Percentiles rank a stretch among this genome's conserved stretches.
Evolutionary conservation across 352 stramenopile species (phyloP).

Genomic region (Peronospora farinosa): DNA sequence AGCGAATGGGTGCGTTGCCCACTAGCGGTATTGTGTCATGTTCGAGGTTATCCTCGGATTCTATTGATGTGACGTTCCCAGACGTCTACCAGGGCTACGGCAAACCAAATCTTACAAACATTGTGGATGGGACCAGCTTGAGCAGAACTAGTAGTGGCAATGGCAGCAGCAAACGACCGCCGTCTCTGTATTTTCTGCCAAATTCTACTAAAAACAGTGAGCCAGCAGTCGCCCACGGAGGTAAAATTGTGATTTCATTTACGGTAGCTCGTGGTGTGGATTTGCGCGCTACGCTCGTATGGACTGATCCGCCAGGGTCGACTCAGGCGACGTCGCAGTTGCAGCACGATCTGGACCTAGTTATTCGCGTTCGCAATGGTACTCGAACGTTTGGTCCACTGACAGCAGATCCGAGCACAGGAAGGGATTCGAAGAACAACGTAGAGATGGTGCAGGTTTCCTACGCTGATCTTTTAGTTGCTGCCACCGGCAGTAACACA

Average conservation of each 20-base stretch:
- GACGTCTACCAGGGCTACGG: slow-evolving; percentile 78
- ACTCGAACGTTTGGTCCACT: slow-evolving; percentile 54
- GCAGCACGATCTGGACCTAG: slow-evolving; percentile 74
- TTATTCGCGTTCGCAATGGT: slow-evolving; percentile 53
- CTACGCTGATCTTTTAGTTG: slow-evolving; percentile 52
- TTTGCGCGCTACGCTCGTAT: slow-evolving; percentile 66
- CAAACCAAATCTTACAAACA: slow-evolving; percentile 75
- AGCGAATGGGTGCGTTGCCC: slow-evolving; percentile 36
- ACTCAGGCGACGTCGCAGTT: slow-evolving; percentile 55
- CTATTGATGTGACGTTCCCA: slow-evolving; percentile 40
- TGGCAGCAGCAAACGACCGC: slow-evolving; percentile 4
- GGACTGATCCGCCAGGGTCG: slow-evolving; percentile 70
- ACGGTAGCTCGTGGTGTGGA: slow-evolving; percentile 56
- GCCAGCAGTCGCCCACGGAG: slow-evolving; percentile 42
- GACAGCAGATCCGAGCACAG: slow-evolving; percentile 41
- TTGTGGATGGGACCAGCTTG: slow-evolving; percentile 43
- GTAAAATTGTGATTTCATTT: slow-evolving; percentile 66
- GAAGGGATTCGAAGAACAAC: slow-evolving; percentile 75
- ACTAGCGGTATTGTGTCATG: slow-evolving; percentile 49
- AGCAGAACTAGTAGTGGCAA: slow-evolving; percentile 15
- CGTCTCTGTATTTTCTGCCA: slow-evolving; percentile 63
- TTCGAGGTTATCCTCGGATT: slow-evolving; percentile 25
- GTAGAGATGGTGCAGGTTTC: slow-evolving; percentile 79
- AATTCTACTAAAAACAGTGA: slow-evolving; percentile 64
- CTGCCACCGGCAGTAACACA: slow-evolving; percentile 24